Conservation (phyloP, 2,329 filamentous ascomycete species). For the Aciculosporium take region DNA sequence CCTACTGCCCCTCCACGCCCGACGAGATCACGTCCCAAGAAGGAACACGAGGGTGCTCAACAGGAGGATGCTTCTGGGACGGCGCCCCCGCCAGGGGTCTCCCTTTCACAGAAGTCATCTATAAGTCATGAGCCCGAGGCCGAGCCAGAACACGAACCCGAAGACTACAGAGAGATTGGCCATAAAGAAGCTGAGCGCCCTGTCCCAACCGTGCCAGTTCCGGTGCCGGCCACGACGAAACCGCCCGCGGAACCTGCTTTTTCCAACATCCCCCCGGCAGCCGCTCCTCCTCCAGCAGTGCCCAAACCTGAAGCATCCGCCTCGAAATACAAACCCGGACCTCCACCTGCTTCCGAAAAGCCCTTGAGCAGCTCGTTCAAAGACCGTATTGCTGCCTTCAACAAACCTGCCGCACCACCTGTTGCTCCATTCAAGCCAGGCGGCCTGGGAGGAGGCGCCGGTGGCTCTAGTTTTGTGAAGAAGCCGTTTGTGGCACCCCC, state of each 20-base stretch:
- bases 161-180: slow-evolving; percentile 19
- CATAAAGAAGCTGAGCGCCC: slow-evolving; percentile 22
- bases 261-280: slow-evolving; percentile 5
- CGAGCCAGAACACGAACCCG: slow-evolving; percentile 18
- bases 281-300: slow-evolving; percentile 10
- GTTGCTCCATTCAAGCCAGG: slow-evolving; percentile 80
- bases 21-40: slow-evolving; percentile 57
- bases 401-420: slow-evolving; percentile 73
- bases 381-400: slow-evolving; percentile 94
- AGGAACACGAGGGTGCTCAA: slow-evolving; percentile 25
- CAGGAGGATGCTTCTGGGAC: slow-evolving; percentile 21
- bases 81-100: slow-evolving; percentile 17
- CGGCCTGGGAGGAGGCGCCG: slow-evolving; percentile 36
- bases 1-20: slow-evolving; percentile 81
- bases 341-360: slow-evolving; percentile 60
- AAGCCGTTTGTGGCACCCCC: slow-evolving; percentile 95
- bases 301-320: slow-evolving; percentile 25
- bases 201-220: slow-evolving; percentile 16
- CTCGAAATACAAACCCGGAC: slow-evolving; percentile 29
- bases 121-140: slow-evolving; percentile 9
- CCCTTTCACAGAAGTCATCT: slow-evolving; percentile 13
- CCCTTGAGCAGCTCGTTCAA: slow-evolving; percentile 67
- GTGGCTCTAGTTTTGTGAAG: slow-evolving; percentile 65
- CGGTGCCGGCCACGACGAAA: slow-evolving; percentile 14
- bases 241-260: slow-evolving; percentile 16